Evolutionary conservation across 2,329 filamentous ascomycete genomes (phyloP), one percentile per base, ranked within the genome.

Genomic region (Paecilomyces formosus): DNA sequence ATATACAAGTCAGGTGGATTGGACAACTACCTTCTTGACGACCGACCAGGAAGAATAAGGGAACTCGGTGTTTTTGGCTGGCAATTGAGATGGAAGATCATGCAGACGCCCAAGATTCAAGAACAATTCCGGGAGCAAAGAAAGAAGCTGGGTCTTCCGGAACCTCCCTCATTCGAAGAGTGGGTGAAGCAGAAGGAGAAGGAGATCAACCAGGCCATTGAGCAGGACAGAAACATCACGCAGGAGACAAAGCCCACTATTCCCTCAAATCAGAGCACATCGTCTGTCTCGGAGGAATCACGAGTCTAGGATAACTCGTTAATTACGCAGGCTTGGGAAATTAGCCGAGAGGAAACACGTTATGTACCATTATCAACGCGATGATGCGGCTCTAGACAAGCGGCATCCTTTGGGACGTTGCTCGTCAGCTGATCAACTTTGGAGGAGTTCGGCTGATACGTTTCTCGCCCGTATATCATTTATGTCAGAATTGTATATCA

Each of bases 41-140:
- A 86, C 72, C 94, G 91, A 76, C 79, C 88, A 15, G 82, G 81
- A 49, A 84, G 94, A 63, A 82, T 97, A 70, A 89, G 87, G 78
- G 90, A 96, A 74, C 80, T 99, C 58, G 94, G 94, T 4, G 86
- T 93, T 56, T 88, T 88, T 64, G 94, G 94, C 6, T 99, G 94
- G 94, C 85, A 87, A 66, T 78, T 99, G 68, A 81, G 94, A 63
- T 97, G 92, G 89, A 84, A 89, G 62, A 80, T 99, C 61, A 91
- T 97, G 87, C 90, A 93, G 78, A 92, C 86, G 3, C 78, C 80
- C 1, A 76, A 77, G 21, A 82, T 95, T 55, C 85, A 86, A 72
- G 81, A 82, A 64, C 79, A 83, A 63, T 89, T 92, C 69, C 81
- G 82, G 50, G 72, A 76, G 55, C 81, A 96, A 78, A 80, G 91